Evolutionary conservation across 768 basidiomycete species (phyloP), one percentile per base, ranked within the genome.

Genomic region (Dacryopinax spathularia): DNA sequence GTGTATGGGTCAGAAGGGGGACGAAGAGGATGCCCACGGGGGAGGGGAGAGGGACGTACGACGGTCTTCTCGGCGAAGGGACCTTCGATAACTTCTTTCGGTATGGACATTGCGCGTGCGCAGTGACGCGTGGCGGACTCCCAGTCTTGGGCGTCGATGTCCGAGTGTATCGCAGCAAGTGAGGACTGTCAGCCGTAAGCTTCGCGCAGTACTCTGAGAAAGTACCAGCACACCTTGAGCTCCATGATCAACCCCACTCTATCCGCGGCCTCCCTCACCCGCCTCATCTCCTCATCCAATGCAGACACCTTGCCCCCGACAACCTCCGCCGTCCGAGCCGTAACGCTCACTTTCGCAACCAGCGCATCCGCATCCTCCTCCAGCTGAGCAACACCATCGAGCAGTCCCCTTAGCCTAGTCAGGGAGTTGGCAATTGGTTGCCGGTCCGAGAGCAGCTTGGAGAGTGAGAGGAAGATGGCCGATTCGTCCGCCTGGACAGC

Each of bases 241-340:
- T 98, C 96, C 78, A 96, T 88, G 37, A 97, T 91, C 71, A 92
- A 90, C 3, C 84, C 86, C 10, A 98, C 90, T 60, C 90, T 82
- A 64, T 98, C 96, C n/a, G 83, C 84, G 15, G 93, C 90, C 72
- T 91, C 89, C 20, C 86, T 81, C 18, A 99, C 89, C 62, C 91
- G 80, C 18, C 84, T 80, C 85, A 98, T 94, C 76, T 98, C 92
- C 71, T 91, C 87, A 72, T 99, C 96, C 43, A 99, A 79, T 4
- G 83, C 80, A 31, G 88, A 80, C 25, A 99, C 96, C 60, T 87
- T 86, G 33, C 91, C 88, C n/a, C 94, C 91, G 7, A 99, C 89
- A 59, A 94, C 79, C 69, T 93, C 85, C 12, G 88, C 89, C 12
- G 87, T 94, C 67, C 82, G 77, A 0, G 86, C 89, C 1, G 88